These are phyloP conservation scores for Aspergillus sp. DNA, from an alignment of 2,329 filamentous ascomycete species.

Conservation along the genomic window DNA sequence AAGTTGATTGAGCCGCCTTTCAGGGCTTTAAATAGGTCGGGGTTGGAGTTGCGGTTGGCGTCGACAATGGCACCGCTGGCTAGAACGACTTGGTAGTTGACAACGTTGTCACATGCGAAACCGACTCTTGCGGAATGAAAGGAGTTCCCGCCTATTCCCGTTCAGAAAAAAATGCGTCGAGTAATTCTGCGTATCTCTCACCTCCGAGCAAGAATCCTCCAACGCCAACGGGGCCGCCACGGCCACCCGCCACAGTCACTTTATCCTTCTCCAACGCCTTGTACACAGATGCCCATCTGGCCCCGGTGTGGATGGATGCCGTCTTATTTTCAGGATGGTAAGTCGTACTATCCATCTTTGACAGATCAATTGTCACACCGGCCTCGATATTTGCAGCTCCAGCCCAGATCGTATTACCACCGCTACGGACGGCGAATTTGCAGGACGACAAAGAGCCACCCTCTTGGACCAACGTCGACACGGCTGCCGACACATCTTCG, in stretches of 20 bases:
- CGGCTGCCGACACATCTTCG: conserved; percentile 15
- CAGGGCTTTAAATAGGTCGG: conserved; percentile 48
- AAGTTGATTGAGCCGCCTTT: conserved; percentile 54
- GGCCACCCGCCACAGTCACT: conserved; percentile 15
- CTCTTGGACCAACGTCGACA: conserved; percentile 10
- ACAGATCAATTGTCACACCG: conserved; percentile 40
- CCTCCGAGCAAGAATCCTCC: conserved; percentile 19
- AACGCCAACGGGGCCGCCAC: conserved; percentile 15
- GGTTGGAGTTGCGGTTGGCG: conserved; percentile 36
- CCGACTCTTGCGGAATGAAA: conserved; percentile 44
- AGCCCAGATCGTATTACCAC: conserved; percentile 37
- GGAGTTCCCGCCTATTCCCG: conserved; percentile 39
- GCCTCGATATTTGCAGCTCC: conserved; percentile 36
- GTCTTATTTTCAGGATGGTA: conserved; percentile 8
- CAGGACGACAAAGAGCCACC: conserved; percentile 5
- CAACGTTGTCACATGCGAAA: conserved; percentile 45
- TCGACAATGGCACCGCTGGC: conserved; percentile 44
- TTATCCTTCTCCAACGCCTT: conserved; percentile 7
- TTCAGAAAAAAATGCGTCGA: neutral
- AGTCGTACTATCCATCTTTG: conserved; percentile 14
- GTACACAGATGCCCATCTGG: conserved; percentile 16
- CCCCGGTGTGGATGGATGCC: conserved; percentile 12
- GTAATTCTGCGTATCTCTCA: conserved; percentile 1
- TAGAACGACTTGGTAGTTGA: conserved; percentile 48
- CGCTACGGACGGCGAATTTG: conserved; percentile 32